These are phyloP conservation scores for Dryadomyces quercivorus DNA, from an alignment of 2,329 filamentous ascomycete genomes.

Conservation along the genomic window DNA sequence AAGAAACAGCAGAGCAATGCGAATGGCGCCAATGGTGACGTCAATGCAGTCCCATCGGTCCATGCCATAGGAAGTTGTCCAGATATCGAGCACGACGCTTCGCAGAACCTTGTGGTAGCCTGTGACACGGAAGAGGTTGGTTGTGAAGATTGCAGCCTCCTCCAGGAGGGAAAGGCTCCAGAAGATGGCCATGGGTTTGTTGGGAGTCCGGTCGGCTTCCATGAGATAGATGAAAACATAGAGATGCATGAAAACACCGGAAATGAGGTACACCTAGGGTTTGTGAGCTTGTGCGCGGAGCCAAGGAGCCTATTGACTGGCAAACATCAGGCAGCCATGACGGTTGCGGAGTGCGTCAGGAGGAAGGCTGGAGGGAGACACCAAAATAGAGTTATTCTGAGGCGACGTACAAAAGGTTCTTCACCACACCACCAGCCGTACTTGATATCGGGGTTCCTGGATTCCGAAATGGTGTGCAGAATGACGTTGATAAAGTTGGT, in stretches of 20 bases:
- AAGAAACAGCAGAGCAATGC: conserved; percentile 45
- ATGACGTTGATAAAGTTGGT: conserved; percentile 64
- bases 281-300: neutral
- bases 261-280: conserved; percentile 12
- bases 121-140: conserved; percentile 57
- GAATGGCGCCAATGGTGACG: conserved; percentile 52
- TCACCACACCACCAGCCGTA: conserved; percentile 76
- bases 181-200: conserved; percentile 62
- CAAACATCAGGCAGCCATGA: no score
- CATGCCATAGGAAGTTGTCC: conserved; percentile 22
- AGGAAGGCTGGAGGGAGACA: neutral
- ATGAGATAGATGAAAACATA: conserved; percentile 36
- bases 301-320: no score
- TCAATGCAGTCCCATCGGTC: conserved; percentile 50
- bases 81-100: conserved; percentile 23
- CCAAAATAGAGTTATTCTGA: neutral
- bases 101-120: conserved; percentile 24
- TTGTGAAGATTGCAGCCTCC: conserved; percentile 60
- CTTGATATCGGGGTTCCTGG: conserved; percentile 24
- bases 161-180: conserved; percentile 65
- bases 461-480: conserved; percentile 55
- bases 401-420: conserved; percentile 17
- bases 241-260: conserved; percentile 11
- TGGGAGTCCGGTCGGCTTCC: conserved; percentile 66
- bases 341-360: no score